A percentile compares a stretch with the other conserved stretches of the same genome.
Conservation (phyloP, 495 filamentous ascomycete genomes). For the Penicillium roqueforti region DNA sequence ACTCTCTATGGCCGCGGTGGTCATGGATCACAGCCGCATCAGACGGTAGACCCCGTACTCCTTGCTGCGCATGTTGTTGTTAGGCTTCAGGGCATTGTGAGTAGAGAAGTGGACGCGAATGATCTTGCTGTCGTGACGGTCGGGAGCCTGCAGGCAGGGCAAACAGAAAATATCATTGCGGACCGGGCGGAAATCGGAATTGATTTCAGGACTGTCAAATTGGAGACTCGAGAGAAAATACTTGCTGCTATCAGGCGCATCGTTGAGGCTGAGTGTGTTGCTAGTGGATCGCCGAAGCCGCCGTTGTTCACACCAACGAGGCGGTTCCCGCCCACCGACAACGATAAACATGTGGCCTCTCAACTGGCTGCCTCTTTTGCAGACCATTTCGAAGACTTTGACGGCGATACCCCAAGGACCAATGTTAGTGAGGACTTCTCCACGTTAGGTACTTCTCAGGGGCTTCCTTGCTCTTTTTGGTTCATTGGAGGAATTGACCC, state of each 20-base stretch:
- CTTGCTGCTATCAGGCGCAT: conserved; percentile 41
- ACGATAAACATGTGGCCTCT: conserved; percentile 30
- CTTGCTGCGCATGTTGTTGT: conserved; percentile 48
- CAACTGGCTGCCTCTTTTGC: conserved; percentile 33
- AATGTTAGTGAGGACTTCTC: conserved; percentile 48
- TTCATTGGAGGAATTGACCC: conserved; percentile 43
- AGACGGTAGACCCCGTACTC: conserved; percentile 48
- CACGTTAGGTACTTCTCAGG: conserved; percentile 34
- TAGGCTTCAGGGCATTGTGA: conserved; percentile 48
- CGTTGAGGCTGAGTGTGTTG: conserved; percentile 49
- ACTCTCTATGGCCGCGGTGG: conserved; percentile 51
- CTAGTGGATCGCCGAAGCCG: conserved; percentile 43
- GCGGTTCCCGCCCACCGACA: conserved; percentile 43
- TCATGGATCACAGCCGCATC: conserved; percentile 50
- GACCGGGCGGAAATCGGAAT: conserved; percentile 46
- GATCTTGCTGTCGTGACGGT: conserved; percentile 51
- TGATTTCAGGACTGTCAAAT: conserved; percentile 44
- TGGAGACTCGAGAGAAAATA: conserved; percentile 37
- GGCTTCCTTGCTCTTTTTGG: conserved; percentile 45
- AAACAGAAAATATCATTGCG: conserved; percentile 51
- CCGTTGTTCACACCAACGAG: conserved; percentile 42
- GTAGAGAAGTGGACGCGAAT: conserved; percentile 44
- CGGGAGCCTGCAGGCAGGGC: conserved; percentile 47
- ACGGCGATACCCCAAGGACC: conserved; percentile 30
- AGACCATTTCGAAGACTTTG: conserved; percentile 40